Base-by-base conservation (phyloP, 2,329 filamentous ascomycete genomes). In the Tolypocladium cylindrosporum region DNA sequence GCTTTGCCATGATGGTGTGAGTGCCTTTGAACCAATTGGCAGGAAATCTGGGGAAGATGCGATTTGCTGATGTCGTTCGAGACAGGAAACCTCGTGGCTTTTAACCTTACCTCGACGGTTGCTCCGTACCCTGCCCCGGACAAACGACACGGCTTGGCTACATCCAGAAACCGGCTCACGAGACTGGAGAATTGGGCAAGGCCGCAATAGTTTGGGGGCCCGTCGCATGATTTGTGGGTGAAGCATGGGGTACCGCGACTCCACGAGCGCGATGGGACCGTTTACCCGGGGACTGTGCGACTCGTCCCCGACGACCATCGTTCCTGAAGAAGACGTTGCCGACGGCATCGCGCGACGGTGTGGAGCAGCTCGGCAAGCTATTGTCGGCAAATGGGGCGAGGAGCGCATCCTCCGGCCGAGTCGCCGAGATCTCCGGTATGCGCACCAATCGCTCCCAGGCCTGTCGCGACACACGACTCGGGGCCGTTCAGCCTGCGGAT, bases 51-150 rank as follows among this genome's bases (percentile, higher is more conserved):
- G 9, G 34, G 21, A 41, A 19, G 52, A 41, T 42, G 21, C 37
- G 14, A 40, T 19, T 19, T n/a, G 10, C 51, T 14, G 21, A 9
- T 10, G 24, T 19, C 37, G 21, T 6, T 40, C 10, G 27, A 31
- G 14, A 40, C 52, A 11, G 36, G 39, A 16, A 40, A 41, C 21
- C 21, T 31, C 52, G 6, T 16, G 21, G 21, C 52, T 39, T 27
- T 40, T 41, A 40, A 54, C 63, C 64, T 41, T 60, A 59, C 11
- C n/a, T 19, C 21, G 10, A 4, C 24, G 13, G 24, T 8, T 31
- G 3, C 45, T 31, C 24, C 24, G 6, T 6, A 24, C 24, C 24
- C 14, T 31, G 45, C 13, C 45, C 45, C 24, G 45, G 14, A 39
- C 37, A 14, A 48, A 31, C 45, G 11, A 9, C 13, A 31, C 14